These are phyloP conservation scores for Leccinum fibrillosum DNA, from an alignment of 768 basidiomycete species.

Conservation along the genomic window DNA sequence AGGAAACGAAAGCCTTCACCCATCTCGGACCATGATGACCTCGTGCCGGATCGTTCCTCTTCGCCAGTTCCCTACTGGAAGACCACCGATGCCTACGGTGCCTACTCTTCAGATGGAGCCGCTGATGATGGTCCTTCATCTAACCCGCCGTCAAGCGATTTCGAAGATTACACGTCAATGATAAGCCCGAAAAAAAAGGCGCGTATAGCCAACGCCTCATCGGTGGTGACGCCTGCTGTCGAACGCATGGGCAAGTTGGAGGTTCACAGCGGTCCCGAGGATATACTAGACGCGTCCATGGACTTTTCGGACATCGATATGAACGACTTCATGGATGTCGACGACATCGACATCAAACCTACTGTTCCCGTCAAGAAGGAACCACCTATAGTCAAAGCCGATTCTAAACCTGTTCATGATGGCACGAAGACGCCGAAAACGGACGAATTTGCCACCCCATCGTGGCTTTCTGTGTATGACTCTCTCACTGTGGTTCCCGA, in stretches of 20 bases:
- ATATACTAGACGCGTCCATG: constrained; percentile 47
- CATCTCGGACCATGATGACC: constrained; percentile 36
- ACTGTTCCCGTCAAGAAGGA: constrained; percentile 31
- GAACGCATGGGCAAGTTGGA: constrained; percentile 58
- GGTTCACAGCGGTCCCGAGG: constrained; percentile 50
- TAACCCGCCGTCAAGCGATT: constrained; percentile 40
- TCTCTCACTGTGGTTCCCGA: constrained; percentile 59
- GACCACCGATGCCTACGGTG: constrained; percentile 28
- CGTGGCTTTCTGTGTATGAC: constrained; percentile 77
- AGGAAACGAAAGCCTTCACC: constrained; percentile 72
- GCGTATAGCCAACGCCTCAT: constrained; percentile 40
- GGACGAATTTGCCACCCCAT: constrained; percentile 46
- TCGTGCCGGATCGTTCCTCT: constrained; percentile 29
- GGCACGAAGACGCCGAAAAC: constrained; percentile 34
- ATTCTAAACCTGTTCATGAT: constrained; percentile 14
- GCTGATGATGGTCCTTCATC: constrained; percentile 23
- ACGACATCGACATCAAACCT: constrained; percentile 50
- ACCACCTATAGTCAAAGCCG: not conserved
- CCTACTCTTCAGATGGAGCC: constrained; percentile 36
- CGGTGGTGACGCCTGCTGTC: constrained; percentile 50
- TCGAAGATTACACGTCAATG: constrained; percentile 47
- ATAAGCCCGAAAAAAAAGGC: constrained; percentile 72
- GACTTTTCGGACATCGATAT: constrained; percentile 57
- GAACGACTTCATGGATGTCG: constrained; percentile 54
- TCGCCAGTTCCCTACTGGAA: constrained; percentile 40